Conservation (phyloP, 2,329 filamentous ascomycete genomes). For the Dothideomycetidae sp. region DNA sequence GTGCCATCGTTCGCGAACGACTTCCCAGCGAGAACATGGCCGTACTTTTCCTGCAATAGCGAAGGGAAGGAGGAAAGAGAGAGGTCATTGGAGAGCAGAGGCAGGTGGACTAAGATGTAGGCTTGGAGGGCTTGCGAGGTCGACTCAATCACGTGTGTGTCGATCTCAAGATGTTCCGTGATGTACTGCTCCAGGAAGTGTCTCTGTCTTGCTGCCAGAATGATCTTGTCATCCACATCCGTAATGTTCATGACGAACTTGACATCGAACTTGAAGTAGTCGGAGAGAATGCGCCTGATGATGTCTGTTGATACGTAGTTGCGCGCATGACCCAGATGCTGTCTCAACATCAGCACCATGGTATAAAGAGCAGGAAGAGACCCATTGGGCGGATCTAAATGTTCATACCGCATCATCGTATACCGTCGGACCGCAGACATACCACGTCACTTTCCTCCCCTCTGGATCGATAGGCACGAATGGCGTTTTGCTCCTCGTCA, state of each 20-base stretch:
- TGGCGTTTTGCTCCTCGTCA: conserved; percentile 58
- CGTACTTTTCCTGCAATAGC: conserved; percentile 38
- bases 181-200: conserved; percentile 61
- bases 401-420: conserved; percentile 52
- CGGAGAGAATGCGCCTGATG: conserved; percentile 63
- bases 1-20: conserved; percentile 38
- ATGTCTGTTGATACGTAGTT: conserved; percentile 91
- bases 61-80: conserved; percentile 30
- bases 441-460: conserved; percentile 62
- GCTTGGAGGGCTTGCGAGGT: conserved; percentile 38
- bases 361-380: not conserved
- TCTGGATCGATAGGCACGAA: conserved; percentile 59
- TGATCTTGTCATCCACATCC: conserved; percentile 55
- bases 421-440: conserved; percentile 70
- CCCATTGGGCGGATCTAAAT: not conserved
- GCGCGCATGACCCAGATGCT: conserved; percentile 65
- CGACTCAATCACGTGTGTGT: conserved; percentile 34
- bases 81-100: conserved; percentile 32
- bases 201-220: conserved; percentile 56
- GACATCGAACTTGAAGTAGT: conserved; percentile 73
- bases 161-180: conserved; percentile 28
- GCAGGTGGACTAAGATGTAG: conserved; percentile 55
- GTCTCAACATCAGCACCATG: conserved; percentile 3
- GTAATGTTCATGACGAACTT: conserved; percentile 91
- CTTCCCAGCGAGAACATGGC: conserved; percentile 40